Base-by-base conservation (phyloP, 1,139 yeast genomes). In the Protomyces macrosporus region DNA sequence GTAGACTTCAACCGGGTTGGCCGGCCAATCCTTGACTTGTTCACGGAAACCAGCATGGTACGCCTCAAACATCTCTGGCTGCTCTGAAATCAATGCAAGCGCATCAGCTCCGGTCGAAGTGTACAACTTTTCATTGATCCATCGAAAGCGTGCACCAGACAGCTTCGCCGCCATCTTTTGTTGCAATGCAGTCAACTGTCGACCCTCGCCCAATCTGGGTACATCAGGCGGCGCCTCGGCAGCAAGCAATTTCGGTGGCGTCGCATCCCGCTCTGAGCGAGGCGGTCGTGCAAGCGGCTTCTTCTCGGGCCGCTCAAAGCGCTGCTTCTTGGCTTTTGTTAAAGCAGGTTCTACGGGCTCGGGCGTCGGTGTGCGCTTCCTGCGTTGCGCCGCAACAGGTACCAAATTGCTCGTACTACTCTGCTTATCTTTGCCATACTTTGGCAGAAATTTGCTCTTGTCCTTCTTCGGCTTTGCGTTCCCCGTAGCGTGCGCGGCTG, bases 21-120 rank as follows among this genome's bases (percentile, higher is more conserved):
- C 96, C 0, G 99, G 98, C 99, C 99, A 93, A 40, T 90, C 81
- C 72, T 87, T 90, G 30, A 93, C 98, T 75, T 93, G 99, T 4
- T 90, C 86, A 70, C 96, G 81, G 79, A 95, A 93, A 0, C 99
- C 99, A 67, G 84, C 87, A 73, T 93, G 99, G 71, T 93, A 93
- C 72, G 91, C 98, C 69, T 90, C 95, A 74, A 91, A 93, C 69
- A 95, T 79, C 35, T 85, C 84, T 0, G 99, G 99, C 69, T 91
- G 96, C 32, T 86, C 84, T 66, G 82, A 77, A 60, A 95, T 84
- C 69, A 95, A 77, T 53, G 81, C 78, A 45, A 90, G 77, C 0
- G 98, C 98, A 37, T 84, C 84, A 12, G 82, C 84, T 0, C 98
- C 90, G 0, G 86, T 77, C 35, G 86, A 87, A 0, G 98, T 93